Base-by-base conservation (phyloP, 768 basidiomycete species). In the Cystobasidium tubakii region DNA sequence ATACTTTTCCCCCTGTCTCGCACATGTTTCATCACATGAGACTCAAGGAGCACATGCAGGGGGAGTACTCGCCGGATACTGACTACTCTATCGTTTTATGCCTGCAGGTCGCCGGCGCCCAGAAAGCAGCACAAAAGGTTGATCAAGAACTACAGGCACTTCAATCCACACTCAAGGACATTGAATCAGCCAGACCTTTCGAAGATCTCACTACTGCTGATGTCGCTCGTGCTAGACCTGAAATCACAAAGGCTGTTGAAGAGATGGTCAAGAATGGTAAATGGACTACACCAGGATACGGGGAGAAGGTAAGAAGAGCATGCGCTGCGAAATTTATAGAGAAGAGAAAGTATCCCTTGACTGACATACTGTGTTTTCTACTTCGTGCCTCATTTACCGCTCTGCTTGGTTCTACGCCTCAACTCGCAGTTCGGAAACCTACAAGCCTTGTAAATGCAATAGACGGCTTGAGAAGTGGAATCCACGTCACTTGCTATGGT, bases 261-360 rank as follows among this genome's bases (percentile, higher is more conserved):
- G 90, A 85, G 77, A 95, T 96, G 92, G 82, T 97, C 76, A 88
- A 89, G 87, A 93, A 97, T 84, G 94, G 94, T 83, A 96, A 97
- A 85, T 96, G 92, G 89, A 92, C 89, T 79, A 94, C 97, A 73
- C 95, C 95, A 79, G 94, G 93, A 42, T 83, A 83, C 82, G 79
- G 80, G 77, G 82, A 82, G 77, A 80, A 60, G 57, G 57, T 60
- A 46, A 42, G 54, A n/a, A n/a, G n/a, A n/a, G 34, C 27, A 9
- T 29, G 19, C 31, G 15, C 7, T 31, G 9, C 23, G 15, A 33
- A 9, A 19, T 63, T 27, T 63, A 7, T 63, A 9, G 23, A n/a
- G n/a, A n/a, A 10, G 21, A 19, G 23, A 7, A 63, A 19, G 21
- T 6, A 42, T 23, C 9, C 31, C 9, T 46, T 36, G 6, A 25